phyloP scores from a whole-genome alignment of 257 asterid species.

The Petrea volubilis region DNA sequence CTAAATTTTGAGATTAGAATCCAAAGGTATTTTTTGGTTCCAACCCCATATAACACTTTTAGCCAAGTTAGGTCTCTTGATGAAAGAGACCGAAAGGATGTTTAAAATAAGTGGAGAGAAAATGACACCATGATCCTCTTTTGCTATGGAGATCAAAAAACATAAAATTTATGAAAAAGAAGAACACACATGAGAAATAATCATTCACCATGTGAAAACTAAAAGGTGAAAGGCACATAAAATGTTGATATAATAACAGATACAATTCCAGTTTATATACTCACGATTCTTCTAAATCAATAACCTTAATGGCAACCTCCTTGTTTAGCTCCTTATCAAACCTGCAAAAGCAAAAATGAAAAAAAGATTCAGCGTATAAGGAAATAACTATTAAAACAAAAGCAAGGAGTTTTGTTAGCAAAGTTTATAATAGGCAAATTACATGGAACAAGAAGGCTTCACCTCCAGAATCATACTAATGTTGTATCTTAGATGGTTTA shows the following conservation, averaged over 20 bases:
- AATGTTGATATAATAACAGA: conserved; percentile 19
- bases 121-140: not conserved
- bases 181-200: not conserved
- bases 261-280: conserved; percentile 40
- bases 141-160: no score
- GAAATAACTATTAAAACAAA: not conserved
- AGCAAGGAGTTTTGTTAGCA: not conserved
- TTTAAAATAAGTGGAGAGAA: not conserved
- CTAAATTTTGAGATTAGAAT: not conserved
- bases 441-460: not conserved
- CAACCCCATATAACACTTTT: not conserved
- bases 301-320: conserved; percentile 95
- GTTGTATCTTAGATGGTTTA: not conserved
- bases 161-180: no score
- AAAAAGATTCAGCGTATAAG: not conserved
- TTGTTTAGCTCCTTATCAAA: conserved; percentile 89
- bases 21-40: not conserved
- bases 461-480: not conserved
- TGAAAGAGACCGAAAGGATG: not conserved
- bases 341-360: conserved; percentile 51
- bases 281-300: conserved; percentile 99
- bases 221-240: not conserved
- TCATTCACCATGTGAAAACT: not conserved
- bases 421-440: not conserved
- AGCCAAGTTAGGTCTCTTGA: not conserved